Percentiles rank a stretch among this genome's conserved stretches.
phyloP scores from a whole-genome alignment of 495 filamentous ascomycete genomes.

The Aspergillus hancockii region DNA sequence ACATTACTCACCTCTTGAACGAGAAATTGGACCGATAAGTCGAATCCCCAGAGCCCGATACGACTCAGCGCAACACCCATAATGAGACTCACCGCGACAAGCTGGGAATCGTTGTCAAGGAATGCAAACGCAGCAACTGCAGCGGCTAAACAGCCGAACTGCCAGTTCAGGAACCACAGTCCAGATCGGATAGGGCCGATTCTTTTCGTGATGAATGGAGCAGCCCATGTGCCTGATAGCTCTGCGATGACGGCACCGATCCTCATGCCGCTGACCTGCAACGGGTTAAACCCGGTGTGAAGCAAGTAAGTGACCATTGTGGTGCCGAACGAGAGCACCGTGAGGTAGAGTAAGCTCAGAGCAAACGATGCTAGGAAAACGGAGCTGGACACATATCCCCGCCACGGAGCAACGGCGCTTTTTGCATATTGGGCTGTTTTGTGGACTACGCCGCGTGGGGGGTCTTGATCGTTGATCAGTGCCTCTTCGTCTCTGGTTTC shows the following conservation, averaged over 20 bases:
- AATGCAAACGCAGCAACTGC: slow-evolving; percentile 45
- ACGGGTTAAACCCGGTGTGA: slow-evolving; percentile 52
- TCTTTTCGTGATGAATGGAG: slow-evolving; percentile 49
- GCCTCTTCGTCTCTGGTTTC: slow-evolving; percentile 4
- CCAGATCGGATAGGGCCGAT: slow-evolving; percentile 61
- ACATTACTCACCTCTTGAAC: slow-evolving; percentile 59
- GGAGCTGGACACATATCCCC: slow-evolving; percentile 38
- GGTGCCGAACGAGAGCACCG: slow-evolving; percentile 57
- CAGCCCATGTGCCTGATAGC: slow-evolving; percentile 49
- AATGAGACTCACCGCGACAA: slow-evolving; percentile 49
- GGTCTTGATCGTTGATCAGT: background rate
- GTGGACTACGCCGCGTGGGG: background rate
- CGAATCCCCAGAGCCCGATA: slow-evolving; percentile 68
- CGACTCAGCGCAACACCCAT: slow-evolving; percentile 58
- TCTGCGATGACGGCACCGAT: slow-evolving; percentile 55
- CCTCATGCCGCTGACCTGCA: slow-evolving; percentile 53
- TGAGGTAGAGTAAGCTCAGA: slow-evolving; percentile 57
- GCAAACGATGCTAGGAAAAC: slow-evolving; percentile 58
- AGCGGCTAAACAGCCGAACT: slow-evolving; percentile 51
- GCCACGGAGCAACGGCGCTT: slow-evolving; percentile 29
- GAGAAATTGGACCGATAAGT: slow-evolving; percentile 63
- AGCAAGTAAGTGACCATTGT: slow-evolving; percentile 65
- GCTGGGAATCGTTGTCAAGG: slow-evolving; percentile 21
- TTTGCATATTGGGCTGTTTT: slow-evolving; percentile 9
- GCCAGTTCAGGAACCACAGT: slow-evolving; percentile 66